Conservation (phyloP, 345 rosid genomes). For the Syzygium oleosum region DNA sequence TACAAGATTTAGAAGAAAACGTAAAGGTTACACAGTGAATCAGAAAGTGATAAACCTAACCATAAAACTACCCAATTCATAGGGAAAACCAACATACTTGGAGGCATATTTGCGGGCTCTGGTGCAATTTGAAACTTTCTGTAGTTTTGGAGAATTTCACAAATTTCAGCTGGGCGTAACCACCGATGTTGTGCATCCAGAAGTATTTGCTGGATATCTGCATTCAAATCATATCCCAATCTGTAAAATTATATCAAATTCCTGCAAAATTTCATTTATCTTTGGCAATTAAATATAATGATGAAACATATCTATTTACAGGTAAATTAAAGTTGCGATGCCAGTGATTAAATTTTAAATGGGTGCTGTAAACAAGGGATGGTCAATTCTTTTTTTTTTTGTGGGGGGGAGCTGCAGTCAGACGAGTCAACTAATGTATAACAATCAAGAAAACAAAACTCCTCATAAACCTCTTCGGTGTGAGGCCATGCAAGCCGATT, state of each 20-base stretch:
- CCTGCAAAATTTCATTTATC: background rate
- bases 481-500: background rate
- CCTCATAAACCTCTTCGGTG: background rate
- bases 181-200: conserved; percentile 80
- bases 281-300: background rate
- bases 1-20: background rate
- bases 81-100: conserved; percentile 35
- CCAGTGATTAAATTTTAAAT: background rate
- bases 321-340: background rate
- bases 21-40: background rate
- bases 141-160: conserved; percentile 73
- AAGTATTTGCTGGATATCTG: conserved; percentile 81
- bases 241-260: background rate
- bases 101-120: conserved; percentile 64
- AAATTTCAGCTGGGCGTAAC: conserved; percentile 93
- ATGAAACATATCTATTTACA: background rate
- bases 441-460: background rate
- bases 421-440: background rate
- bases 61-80: background rate
- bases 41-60: background rate
- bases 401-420: background rate
- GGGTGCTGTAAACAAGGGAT: background rate
- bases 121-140: conserved; percentile 53
- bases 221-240: conserved; percentile 3
- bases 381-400: background rate